Evolutionary conservation across 805 yeast species (phyloP), one percentile per base, ranked within the genome.

Genomic region (Hanseniaspora taiwanica): DNA sequence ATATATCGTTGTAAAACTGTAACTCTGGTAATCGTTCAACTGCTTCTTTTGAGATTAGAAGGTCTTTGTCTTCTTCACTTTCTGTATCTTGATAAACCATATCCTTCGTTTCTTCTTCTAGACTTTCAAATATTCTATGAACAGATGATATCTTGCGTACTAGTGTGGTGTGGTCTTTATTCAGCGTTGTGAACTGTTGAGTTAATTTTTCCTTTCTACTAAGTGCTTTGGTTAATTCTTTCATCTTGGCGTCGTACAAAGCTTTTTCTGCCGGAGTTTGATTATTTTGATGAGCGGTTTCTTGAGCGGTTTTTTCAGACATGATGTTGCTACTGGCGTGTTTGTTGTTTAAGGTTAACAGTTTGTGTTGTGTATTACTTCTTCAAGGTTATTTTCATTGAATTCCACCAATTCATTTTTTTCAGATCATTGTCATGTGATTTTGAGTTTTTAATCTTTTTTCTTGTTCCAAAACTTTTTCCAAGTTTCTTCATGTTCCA

Each of bases 121-220:
- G 24, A 27, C 37, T 40, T 36, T 46, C 48, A 27, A 53, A 37
- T 6, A 54, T 53, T 9, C 48, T 27, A 12, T 44, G 40, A 5
- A 57, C 35, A 45, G 59, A 54, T 4, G 55, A 50, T 12, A 51
- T 42, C 41, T 58, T 58, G 31, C 63, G 48, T 25, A 56, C 44
- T 24, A 58, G 36, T 1, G 60, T 55, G 2, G 60, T 56, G 27
- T 56, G 56, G 33, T 55, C 61, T 34, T 53, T 54, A 40, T 44
- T 49, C 27, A 58, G 43, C 18, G 56, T 50, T 4, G 44, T 37
- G 21, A 55, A 55, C 35, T 58, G 63, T 42, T 55, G 57, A 1
- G 43, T 25, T 36, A 57, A 42, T 39, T 58, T 62, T 21, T 58
- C 63, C 27, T 53, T 50, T 37, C 58, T 49, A 16, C 19, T 33